phyloP scores from a whole-genome alignment of 306 rosid species.

The Cucumis sativus region DNA sequence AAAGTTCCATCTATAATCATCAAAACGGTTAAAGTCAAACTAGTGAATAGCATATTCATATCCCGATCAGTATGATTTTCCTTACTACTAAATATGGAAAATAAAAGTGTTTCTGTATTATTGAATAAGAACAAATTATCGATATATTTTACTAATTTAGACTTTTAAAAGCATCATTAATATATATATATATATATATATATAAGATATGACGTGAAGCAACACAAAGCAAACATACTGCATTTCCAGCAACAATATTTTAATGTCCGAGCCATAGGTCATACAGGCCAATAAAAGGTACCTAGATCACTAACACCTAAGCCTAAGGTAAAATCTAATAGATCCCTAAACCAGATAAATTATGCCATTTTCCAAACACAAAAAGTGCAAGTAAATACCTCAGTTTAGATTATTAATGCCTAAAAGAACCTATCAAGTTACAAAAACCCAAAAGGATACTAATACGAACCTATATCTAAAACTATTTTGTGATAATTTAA shows the following conservation, averaged over 20 bases:
- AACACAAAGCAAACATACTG: neutral
- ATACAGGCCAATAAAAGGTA: neutral
- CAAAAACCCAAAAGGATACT: neutral
- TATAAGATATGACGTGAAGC: neutral
- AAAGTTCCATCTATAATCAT: slow-evolving; percentile 27
- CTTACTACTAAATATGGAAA: neutral
- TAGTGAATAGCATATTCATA: neutral
- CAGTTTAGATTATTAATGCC: neutral
- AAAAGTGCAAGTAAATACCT: neutral
- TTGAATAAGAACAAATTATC: neutral
- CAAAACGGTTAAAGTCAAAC: slow-evolving; percentile 1
- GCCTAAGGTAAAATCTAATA: neutral
- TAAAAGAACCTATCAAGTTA: neutral
- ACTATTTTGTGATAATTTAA: neutral
- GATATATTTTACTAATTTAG: neutral
- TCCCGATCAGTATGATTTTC: neutral
- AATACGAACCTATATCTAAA: neutral
- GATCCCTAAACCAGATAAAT: neutral
- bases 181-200: neutral
- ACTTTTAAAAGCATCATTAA: neutral
- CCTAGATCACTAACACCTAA: neutral
- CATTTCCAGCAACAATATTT: neutral
- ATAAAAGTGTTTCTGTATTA: neutral
- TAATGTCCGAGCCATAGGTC: neutral
- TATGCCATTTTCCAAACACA: neutral